A percentile compares a stretch with the other conserved stretches of the same genome.
phyloP scores from a whole-genome alignment of 495 filamentous ascomycete species.

The Neurospora tetrasperma region DNA sequence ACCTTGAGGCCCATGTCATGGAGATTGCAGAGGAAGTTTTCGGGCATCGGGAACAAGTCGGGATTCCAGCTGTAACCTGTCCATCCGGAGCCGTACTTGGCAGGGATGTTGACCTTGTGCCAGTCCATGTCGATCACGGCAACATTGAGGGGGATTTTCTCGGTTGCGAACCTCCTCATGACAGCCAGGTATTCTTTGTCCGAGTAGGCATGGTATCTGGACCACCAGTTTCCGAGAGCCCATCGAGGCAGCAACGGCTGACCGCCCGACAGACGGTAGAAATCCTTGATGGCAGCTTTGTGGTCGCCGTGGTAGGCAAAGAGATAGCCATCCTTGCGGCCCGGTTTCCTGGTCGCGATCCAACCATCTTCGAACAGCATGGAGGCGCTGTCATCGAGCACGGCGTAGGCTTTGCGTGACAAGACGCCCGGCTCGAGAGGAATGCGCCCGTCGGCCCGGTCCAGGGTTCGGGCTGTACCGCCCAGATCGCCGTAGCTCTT shows the following conservation, averaged over 20 bases:
- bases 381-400: constrained; percentile 44
- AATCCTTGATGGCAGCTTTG: constrained; percentile 41
- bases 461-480: constrained; percentile 45
- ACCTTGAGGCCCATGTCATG: constrained; percentile 35
- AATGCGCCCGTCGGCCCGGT: constrained; percentile 39
- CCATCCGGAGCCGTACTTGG: constrained; percentile 38
- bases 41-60: constrained; percentile 43
- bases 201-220: constrained; percentile 45
- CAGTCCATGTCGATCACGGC: constrained; percentile 55
- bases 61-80: constrained; percentile 54
- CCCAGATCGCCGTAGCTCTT: constrained; percentile 34
- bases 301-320: constrained; percentile 48
- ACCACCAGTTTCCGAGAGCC: constrained; percentile 56
- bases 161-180: constrained; percentile 37
- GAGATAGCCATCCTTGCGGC: constrained; percentile 45
- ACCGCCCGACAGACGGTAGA: constrained; percentile 44
- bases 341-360: constrained; percentile 31
- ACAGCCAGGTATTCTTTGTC: constrained; percentile 41
- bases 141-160: constrained; percentile 43
- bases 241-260: constrained; percentile 48
- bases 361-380: constrained; percentile 47
- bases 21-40: constrained; percentile 32
- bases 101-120: constrained; percentile 37
- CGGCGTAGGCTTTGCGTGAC: constrained; percentile 34
- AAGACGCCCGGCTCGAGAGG: constrained; percentile 39